A percentile compares a stretch with the other conserved stretches of the same genome.
Evolutionary conservation across 257 asterid species (phyloP).

Genomic region (Nicotiana obtusifolia): DNA sequence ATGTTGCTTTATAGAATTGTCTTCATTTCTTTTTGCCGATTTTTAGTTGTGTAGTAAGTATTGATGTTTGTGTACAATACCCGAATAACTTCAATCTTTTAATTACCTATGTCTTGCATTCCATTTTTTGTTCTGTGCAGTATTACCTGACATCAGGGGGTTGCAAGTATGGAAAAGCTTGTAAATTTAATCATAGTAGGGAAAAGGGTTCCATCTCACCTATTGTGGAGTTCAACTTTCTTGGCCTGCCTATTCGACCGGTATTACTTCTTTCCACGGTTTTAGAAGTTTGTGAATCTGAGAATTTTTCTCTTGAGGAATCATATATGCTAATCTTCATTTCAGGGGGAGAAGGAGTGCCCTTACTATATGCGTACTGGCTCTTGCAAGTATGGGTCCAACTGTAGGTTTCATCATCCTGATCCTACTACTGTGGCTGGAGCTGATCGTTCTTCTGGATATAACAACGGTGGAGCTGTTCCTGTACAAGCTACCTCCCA

Average conservation of each 20-base stretch:
- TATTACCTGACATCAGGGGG: conserved; percentile 41
- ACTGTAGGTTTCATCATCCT: conserved; percentile 92
- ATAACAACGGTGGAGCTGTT: conserved; percentile 50
- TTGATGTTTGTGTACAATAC: background rate
- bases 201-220: conserved; percentile 28
- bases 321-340: conserved; percentile 2
- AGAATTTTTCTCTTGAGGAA: conserved; percentile 9
- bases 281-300: background rate
- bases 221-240: conserved; percentile 34
- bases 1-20: background rate
- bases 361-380: conserved; percentile 95
- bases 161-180: conserved; percentile 40
- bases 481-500: conserved; percentile 49
- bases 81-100: background rate
- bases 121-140: conserved; percentile 20
- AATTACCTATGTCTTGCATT: conserved; percentile 5
- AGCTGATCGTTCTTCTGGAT: conserved; percentile 52
- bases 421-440: conserved; percentile 65
- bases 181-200: conserved; percentile 34
- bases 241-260: conserved; percentile 41
- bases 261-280: conserved; percentile 17
- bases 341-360: conserved; percentile 80
- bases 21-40: background rate
- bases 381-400: conserved; percentile 80
- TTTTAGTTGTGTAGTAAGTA: background rate